These are phyloP conservation scores for Apophysomyces elegans DNA, from an alignment of 371 early-diverging fungal species.

Conservation along the genomic window DNA sequence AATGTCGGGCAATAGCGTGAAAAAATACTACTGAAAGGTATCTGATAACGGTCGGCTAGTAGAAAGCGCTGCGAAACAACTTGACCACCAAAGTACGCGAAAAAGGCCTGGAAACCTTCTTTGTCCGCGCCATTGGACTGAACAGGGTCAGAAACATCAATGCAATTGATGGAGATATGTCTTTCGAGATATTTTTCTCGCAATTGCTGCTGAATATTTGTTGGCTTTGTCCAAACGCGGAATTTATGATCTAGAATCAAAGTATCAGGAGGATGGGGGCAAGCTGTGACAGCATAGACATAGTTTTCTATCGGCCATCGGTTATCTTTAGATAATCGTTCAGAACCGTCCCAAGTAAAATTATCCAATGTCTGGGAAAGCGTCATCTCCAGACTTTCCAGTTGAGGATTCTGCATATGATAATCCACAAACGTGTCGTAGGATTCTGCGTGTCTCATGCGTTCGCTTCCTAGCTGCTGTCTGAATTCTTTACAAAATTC, in stretches of 20 bases:
- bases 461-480: background rate
- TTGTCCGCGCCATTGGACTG: background rate
- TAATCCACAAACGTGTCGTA: background rate
- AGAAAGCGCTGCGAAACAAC: background rate
- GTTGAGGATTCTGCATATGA: background rate
- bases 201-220: background rate
- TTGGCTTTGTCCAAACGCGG: background rate
- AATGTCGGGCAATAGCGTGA: background rate
- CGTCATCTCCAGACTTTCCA: conserved; percentile 6
- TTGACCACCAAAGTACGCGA: background rate
- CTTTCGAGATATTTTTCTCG: background rate
- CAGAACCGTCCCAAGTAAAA: background rate
- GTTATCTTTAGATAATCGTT: background rate
- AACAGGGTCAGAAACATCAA: background rate
- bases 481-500: conserved; percentile 6
- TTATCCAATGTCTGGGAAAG: conserved; percentile 4
- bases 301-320: conserved; percentile 3
- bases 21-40: conserved; percentile 4
- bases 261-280: background rate
- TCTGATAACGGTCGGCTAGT: conserved; percentile 5
- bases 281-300: background rate
- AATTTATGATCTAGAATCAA: background rate
- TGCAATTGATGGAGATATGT: background rate
- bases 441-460: background rate
- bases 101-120: background rate